A percentile compares a stretch with the other conserved stretches of the same genome.
Conservation (phyloP, 164 flowering plant species). For the Macadamia tetraphylla region DNA sequence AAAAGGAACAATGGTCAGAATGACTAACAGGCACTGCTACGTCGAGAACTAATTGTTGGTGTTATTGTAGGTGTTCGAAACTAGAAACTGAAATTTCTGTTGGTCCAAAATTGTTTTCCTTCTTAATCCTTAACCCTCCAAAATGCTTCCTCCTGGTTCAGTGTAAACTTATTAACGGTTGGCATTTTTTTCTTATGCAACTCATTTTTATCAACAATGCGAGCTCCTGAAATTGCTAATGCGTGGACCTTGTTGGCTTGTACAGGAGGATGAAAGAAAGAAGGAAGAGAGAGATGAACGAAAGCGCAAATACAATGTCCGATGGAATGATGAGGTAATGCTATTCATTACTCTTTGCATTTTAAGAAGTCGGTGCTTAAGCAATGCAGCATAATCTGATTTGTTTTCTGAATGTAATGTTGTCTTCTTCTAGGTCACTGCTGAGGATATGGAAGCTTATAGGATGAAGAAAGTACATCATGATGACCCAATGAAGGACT, state of each 20-base stretch:
- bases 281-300: conserved; percentile 82
- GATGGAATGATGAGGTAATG: conserved; percentile 71
- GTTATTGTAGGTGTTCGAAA: too few relatives aligned
- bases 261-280: conserved; percentile 79
- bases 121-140: too few relatives aligned
- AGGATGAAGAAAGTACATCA: conserved; percentile 64
- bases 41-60: too few relatives aligned
- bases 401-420: neutral
- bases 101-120: too few relatives aligned
- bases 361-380: neutral
- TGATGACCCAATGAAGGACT: conserved; percentile 87
- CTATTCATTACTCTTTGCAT: neutral
- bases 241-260: neutral
- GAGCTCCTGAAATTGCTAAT: neutral
- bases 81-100: too few relatives aligned
- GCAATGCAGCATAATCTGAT: neutral
- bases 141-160: too few relatives aligned
- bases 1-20: too few relatives aligned
- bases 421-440: conserved; percentile 46
- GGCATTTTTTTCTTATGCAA: too few relatives aligned
- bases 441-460: conserved; percentile 80
- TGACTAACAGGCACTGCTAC: too few relatives aligned
- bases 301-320: conserved; percentile 80
- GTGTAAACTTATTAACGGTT: too few relatives aligned
- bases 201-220: too few relatives aligned